Base-by-base conservation (phyloP, 192 early-diverging fungal species). In the Coemansia sp. region DNA sequence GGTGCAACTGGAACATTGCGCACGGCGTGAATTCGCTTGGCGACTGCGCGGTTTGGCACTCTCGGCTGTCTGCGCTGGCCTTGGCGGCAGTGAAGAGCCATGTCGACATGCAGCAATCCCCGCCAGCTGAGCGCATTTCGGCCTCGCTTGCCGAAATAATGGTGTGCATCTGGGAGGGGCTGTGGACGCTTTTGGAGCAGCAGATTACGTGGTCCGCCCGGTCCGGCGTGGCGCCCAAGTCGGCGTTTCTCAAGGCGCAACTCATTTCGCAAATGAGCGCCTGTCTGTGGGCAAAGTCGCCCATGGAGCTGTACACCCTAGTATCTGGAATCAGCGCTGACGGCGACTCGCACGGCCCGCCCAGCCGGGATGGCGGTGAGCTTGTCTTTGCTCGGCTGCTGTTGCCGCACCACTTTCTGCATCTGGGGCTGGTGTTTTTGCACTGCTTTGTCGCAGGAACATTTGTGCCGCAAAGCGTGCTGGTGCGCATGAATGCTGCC, bases 391-490 rank as follows among this genome's bases (percentile, higher is more conserved):
- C 51, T 4, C 40, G 42, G 5, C 15, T 68, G 29, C 60, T 79
- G 14, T 40, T 73, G 59, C 77, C 77, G 11, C 71, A 79, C 24
- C 77, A 79, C 25, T 60, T 79, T 1, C 47, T 79, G 17, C 43
- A 65, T 60, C 46, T 79, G 36, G 60, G 61, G 14, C 77, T 67
- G 14, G 59, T 65, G 27, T 73, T 57, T 58, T 22, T 60, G 36
- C 39, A 31, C 60, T 40, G 64, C 43, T 64, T 62, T 19, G 42
- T 73, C 20, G 37, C 32, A 0, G 59, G 36, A 24, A 6, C 20
- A 15, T 60, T 63, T 54, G 40, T 70, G 8, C 62, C 70, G 12
- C 41, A 17, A 1, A 47, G 40, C 38, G 71, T 79, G 19, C 3
- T 70, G 35, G 43, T 19, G 27, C 24, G 53, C 17, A 46, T 79